Percentiles rank a stretch among this genome's conserved stretches.
Conservation (phyloP, 129 eudicot species). For the Escallonia rubra region DNA sequence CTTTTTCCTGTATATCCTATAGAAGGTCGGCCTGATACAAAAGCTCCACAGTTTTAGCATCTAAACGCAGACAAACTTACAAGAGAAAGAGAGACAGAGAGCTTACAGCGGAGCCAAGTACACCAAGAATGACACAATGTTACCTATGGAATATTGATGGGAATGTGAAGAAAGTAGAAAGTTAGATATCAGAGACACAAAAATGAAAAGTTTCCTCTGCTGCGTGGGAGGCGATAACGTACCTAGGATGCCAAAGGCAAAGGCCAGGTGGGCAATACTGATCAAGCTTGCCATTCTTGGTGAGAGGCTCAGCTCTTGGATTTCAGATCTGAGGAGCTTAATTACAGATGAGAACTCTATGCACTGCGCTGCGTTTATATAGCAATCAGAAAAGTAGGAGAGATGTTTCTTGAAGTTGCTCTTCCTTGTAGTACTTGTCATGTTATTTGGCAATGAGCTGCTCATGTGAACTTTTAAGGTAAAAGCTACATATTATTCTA, state of each 20-base stretch:
- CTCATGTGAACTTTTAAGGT: background rate
- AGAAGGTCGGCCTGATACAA: slow-evolving; percentile 61
- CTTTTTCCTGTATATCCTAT: slow-evolving; percentile 47
- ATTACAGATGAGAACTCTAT: background rate
- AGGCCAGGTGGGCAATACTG: background rate
- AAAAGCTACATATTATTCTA: background rate
- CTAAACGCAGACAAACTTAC: background rate
- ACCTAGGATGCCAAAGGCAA: slow-evolving; percentile 17
- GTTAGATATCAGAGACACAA: background rate
- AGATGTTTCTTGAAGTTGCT: background rate
- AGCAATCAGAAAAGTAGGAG: slow-evolving; percentile 1
- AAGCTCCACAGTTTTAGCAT: background rate
- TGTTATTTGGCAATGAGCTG: background rate
- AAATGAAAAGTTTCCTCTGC: background rate
- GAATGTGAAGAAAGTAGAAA: background rate
- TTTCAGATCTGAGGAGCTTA: background rate
- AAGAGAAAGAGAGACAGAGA: background rate
- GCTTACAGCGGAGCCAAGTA: slow-evolving; percentile 64
- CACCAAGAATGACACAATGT: slow-evolving; percentile 63
- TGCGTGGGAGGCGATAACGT: background rate
- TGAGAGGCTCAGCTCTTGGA: background rate
- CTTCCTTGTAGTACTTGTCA: no score
- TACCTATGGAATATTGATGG: slow-evolving; percentile 25
- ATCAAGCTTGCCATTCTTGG: slow-evolving; percentile 1
- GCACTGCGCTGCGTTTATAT: slow-evolving; percentile 5